Conservation (phyloP, 2,329 filamentous ascomycete genomes). For the Bipolaris sorokiniana region DNA sequence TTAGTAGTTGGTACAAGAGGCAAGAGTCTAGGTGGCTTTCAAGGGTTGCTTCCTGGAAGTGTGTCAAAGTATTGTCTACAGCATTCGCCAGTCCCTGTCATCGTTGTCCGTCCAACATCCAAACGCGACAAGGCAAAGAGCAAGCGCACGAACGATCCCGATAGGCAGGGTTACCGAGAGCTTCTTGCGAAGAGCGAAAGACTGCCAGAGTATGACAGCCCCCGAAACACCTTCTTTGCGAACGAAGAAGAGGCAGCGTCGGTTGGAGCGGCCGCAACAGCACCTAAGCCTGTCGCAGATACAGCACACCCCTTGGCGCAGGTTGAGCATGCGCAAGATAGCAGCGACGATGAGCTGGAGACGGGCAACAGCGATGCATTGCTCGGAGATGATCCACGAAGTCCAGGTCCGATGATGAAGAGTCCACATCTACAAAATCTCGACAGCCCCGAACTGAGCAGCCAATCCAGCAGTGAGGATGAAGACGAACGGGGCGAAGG, state of each 20-base stretch:
- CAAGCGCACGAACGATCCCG: conserved; percentile 79
- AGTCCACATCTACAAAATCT: conserved; percentile 48
- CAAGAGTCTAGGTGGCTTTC: conserved; percentile 81
- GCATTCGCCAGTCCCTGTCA: conserved; percentile 89
- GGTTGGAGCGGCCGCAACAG: conserved; percentile 58
- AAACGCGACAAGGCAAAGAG: conserved; percentile 89
- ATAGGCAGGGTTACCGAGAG: conserved; percentile 75
- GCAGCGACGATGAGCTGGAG: conserved; percentile 27
- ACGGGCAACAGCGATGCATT: conserved; percentile 9
- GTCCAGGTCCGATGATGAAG: conserved; percentile 49
- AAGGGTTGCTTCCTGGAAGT: conserved; percentile 83
- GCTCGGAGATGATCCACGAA: conserved; percentile 34
- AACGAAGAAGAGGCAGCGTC: conserved; percentile 54
- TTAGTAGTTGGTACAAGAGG: conserved; percentile 89
- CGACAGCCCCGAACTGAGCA: conserved; percentile 49
- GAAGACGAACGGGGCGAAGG: conserved; percentile 38
- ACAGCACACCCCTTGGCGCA: conserved; percentile 40
- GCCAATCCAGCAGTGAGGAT: conserved; percentile 44
- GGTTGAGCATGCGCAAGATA: conserved; percentile 31
- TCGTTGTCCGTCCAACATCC: conserved; percentile 85
- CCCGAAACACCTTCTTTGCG: conserved; percentile 54
- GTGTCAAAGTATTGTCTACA: conserved; percentile 95
- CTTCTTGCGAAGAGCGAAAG: conserved; percentile 73
- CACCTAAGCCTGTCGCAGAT: conserved; percentile 45
- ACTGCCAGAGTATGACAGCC: conserved; percentile 57